These are phyloP conservation scores for Drechslerella dactyloides DNA, from an alignment of 2,329 filamentous ascomycete genomes.

Conservation along the genomic window DNA sequence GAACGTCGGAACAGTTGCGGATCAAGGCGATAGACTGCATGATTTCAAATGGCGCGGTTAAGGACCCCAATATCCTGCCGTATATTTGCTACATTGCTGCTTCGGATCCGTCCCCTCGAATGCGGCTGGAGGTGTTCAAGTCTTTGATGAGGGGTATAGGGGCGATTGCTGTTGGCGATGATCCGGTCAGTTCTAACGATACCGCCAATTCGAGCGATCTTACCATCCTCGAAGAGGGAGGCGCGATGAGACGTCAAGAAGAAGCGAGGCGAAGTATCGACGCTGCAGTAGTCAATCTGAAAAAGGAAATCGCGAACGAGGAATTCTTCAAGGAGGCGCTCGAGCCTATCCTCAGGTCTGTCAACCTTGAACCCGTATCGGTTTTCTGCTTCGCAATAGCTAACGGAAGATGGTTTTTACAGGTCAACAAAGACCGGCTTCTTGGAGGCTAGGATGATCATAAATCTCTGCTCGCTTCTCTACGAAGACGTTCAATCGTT, in stretches of 20 bases:
- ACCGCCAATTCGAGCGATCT: slow-evolving; percentile 59
- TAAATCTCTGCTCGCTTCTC: slow-evolving; percentile 64
- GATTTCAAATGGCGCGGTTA: slow-evolving; percentile 68
- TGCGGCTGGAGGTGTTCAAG: slow-evolving; percentile 68
- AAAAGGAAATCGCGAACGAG: slow-evolving; percentile 62
- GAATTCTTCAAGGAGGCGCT: slow-evolving; percentile 60
- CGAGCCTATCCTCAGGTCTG: slow-evolving; percentile 61
- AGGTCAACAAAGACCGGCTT: slow-evolving; percentile 62
- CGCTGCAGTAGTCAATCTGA: slow-evolving; percentile 62
- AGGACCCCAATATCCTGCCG: slow-evolving; percentile 64
- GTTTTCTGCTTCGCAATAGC: slow-evolving; percentile 2
- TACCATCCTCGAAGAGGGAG: slow-evolving; percentile 61
- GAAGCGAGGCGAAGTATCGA: slow-evolving; percentile 63
- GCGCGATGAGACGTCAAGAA: slow-evolving; percentile 60
- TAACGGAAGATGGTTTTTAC: slow-evolving; percentile 11
- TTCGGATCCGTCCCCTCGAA: slow-evolving; percentile 69
- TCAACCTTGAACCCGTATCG: neutral
- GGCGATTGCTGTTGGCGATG: slow-evolving; percentile 69
- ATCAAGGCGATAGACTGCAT: slow-evolving; percentile 71
- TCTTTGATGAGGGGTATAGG: slow-evolving; percentile 68
- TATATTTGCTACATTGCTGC: slow-evolving; percentile 67
- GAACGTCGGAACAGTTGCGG: slow-evolving; percentile 68
- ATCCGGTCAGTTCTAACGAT: slow-evolving; percentile 53
- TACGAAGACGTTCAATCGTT: slow-evolving; percentile 63
- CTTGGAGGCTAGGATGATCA: slow-evolving; percentile 62